Base-by-base conservation (phyloP, 2,329 filamentous ascomycete species). In the Lachnellula suecica region DNA sequence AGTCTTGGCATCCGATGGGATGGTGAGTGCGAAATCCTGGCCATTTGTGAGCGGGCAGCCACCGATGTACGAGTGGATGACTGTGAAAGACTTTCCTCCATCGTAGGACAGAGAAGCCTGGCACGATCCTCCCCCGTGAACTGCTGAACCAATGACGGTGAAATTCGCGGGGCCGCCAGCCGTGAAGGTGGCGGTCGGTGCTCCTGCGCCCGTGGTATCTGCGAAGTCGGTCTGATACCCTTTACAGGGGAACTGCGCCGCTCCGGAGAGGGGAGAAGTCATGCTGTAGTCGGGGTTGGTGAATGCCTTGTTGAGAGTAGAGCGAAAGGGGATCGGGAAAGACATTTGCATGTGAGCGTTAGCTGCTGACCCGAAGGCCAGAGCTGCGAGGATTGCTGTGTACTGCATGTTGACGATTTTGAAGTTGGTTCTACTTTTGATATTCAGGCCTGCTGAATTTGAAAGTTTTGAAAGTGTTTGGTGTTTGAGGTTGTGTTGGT, bases 31-130 rank as follows among this genome's bases (percentile, higher is more conserved):
- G 42, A 72, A 61, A 22, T 43, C 48, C 22, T 54, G 31, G 2
- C 51, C 52, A 3, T 40, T 24, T 8, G 41, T 24, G 5, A 57
- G 34, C 8, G 62, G 63, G 40, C 63, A 67, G 4, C 34, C 44
- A 8, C 64, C 64, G 25, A 63, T 59, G 44, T 57, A 82, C 7
- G 78, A 81, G 63, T 84, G 76, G 59, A 85, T 78, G 50, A 84
- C 82, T 46, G 74, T 74, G 69, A 84, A 85, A 1, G 74, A 76
- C 29, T 71, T 66, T 4, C 79, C 81, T 40, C 77, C 72, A 62
- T 85, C 80, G 63, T 82, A 83, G 10, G 79, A 82, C 11, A 85
- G 66, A 2, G 79, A 74, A 15, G 84, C 68, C 65, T 85, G 83
- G 60, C 82, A 85, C 5, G 79, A 83, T 2, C 82, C 82, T 4